Base-by-base conservation (phyloP, 2,329 filamentous ascomycete species). In the Colletotrichum limetticola region DNA sequence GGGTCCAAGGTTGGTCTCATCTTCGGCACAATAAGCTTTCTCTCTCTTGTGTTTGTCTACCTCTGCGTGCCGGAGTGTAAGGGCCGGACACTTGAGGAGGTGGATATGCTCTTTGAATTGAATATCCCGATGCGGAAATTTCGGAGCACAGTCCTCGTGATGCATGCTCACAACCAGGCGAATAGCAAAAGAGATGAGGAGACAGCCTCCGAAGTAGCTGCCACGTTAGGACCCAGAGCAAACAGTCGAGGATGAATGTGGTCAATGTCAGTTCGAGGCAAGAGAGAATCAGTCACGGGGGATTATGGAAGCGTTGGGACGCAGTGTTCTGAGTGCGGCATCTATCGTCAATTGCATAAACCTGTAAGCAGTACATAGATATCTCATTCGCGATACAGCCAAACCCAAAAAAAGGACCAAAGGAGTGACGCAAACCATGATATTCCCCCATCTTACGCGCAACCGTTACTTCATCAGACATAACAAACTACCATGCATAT, bases 61-160 rank as follows among this genome's bases (percentile, higher is more conserved):
- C 76, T 80, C 30, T 78, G 80, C 66, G 78, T 85, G 6, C 84
- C 84, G 4, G 84, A 85, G 72, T 82, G 80, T 62, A 91, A 93
- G 78, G 93, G 91, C 69, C 88, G 92, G 4, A 91, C 90, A 0
- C 86, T 96, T 1, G 94, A 95, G 82, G 93, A 95, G 80, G 92
- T 95, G 69, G 93, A 95, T 5, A 8, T 52, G 3, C 3, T 57
- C 49, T 49, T 49, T 5, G 42, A 22, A 8, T 7, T 49, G 42
- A 49, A 49, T 19, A 49, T n/a, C 42, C 42, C 42, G 8, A 22
- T 49, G 19, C 16, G 19, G 8, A 49, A 49, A 4, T 22, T 49
- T 9, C 42, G n/a, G 42, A 11, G 8, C 19, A 22, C 8, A 22
- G 1, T 49, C 7, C 42, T 49, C 9, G 8, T 4, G 19, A 4